Conservation (phyloP, 345 rosid genomes). For the Lumnitzera racemosa region DNA sequence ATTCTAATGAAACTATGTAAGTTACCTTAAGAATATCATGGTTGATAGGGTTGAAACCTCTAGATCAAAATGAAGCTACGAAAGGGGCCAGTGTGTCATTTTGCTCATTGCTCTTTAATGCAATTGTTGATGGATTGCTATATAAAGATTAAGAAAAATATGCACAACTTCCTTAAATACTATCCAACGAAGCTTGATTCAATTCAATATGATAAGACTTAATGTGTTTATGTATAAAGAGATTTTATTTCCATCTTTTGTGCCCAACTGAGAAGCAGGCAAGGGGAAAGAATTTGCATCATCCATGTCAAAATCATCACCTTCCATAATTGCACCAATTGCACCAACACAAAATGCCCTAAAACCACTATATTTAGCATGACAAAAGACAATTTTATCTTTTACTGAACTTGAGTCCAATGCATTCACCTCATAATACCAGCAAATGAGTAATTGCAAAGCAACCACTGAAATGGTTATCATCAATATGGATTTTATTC, state of each 20-base stretch:
- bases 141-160: not conserved
- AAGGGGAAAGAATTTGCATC: constrained; percentile 15
- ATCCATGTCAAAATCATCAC: constrained; percentile 4
- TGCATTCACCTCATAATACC: constrained; percentile 10
- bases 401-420: constrained; percentile 22
- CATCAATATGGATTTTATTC: too few relatives aligned
- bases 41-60: constrained; percentile 30
- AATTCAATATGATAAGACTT: too few relatives aligned
- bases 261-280: constrained; percentile 13
- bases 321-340: constrained; percentile 16
- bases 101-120: constrained; percentile 15
- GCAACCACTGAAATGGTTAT: too few relatives aligned
- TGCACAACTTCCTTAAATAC: not conserved
- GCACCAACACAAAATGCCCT: constrained; percentile 17
- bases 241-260: constrained; percentile 7
- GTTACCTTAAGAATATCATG: constrained; percentile 26
- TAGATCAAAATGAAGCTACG: constrained; percentile 23
- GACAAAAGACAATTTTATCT: constrained; percentile 36
- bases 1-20: not conserved
- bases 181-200: not conserved
- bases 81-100: constrained; percentile 17
- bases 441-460: not conserved
- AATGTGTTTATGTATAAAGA: constrained; percentile 12
- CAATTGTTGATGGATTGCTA: constrained; percentile 25
- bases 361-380: not conserved